Conservation (phyloP, 2,329 filamentous ascomycete species). For the Lachnellula occidentalis region DNA sequence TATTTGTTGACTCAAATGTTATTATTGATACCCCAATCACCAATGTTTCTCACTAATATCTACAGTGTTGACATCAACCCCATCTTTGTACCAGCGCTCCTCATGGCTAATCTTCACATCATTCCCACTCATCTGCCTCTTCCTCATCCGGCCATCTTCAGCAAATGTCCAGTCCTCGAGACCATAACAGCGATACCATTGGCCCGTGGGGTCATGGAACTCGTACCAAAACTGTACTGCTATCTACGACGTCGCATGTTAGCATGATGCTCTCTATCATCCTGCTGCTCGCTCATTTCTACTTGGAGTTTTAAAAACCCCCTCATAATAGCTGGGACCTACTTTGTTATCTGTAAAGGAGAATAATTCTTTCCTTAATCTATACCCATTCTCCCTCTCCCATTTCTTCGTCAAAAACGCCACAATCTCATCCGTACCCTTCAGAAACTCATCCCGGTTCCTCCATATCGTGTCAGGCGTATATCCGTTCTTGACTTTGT, state of each 20-base stretch:
- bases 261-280: background rate
- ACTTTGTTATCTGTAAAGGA: constrained; percentile 64
- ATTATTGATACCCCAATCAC: constrained; percentile 33
- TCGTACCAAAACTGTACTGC: constrained; percentile 78
- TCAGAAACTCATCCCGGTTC: constrained; percentile 66
- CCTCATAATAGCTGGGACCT: background rate
- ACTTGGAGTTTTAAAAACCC: too few relatives aligned
- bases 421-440: constrained; percentile 62
- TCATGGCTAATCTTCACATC: constrained; percentile 57
- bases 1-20: too few relatives aligned
- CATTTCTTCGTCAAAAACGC: constrained; percentile 69
- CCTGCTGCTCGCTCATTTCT: too few relatives aligned
- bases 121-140: constrained; percentile 72
- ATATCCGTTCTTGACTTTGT: constrained; percentile 64
- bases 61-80: constrained; percentile 62
- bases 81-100: constrained; percentile 66
- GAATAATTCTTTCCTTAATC: constrained; percentile 78
- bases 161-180: constrained; percentile 77
- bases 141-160: constrained; percentile 63
- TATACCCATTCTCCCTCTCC: constrained; percentile 65
- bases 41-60: constrained; percentile 64
- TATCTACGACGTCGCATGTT: constrained; percentile 42
- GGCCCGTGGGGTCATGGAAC: constrained; percentile 66
- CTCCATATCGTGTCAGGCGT: constrained; percentile 75
- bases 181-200: constrained; percentile 86